Base-by-base conservation (phyloP, 176 grass and related monocot genomes). In the Zea luxurians region DNA sequence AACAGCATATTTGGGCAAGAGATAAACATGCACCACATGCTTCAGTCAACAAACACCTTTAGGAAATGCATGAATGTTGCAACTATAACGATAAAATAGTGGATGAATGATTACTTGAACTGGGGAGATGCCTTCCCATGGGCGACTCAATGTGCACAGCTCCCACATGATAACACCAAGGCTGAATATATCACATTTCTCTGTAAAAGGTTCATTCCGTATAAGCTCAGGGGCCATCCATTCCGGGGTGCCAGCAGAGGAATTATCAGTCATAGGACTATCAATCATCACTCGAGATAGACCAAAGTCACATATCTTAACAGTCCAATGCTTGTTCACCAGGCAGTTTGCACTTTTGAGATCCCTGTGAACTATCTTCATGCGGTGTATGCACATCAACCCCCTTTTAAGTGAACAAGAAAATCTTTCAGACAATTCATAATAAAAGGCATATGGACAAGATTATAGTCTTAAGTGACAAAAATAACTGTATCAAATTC, bases 211-310 rank as follows among this genome's bases (percentile, higher is more conserved):
- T 77, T 96, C 96, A 40, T 88, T 99, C 68, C 90, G 85, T 53
- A 99, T 96, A 68, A 99, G 90, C 80, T 99, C 96, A 78, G 96
- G 96, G 53, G 96, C 96, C 96, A 99, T 99, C 96, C 96, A 99
- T 78, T 99, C 96, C 6, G 96, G 96, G 18, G 96, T 99, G 65
- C 96, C 96, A 54, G 90, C 96, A 81, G 96, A 96, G 42, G 90
- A 99, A 80, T 88, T 92, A 82, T 93, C 96, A 42, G 83, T 90
- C 87, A 99, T 81, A 45, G 92, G 90, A 64, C 85, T 86, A 69
- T 88, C 72, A 47, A 82, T 83, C 64, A 93, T 87, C 54, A 90
- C 88, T 50, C 86, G 87, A 75, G 96, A 99, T 81, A 99, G 92
- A 64, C 96, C 96, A 15, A 99, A 99, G 76, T 99, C 96, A 73